Conservation (phyloP, 306 rosid species). For the Rosa persica region DNA sequence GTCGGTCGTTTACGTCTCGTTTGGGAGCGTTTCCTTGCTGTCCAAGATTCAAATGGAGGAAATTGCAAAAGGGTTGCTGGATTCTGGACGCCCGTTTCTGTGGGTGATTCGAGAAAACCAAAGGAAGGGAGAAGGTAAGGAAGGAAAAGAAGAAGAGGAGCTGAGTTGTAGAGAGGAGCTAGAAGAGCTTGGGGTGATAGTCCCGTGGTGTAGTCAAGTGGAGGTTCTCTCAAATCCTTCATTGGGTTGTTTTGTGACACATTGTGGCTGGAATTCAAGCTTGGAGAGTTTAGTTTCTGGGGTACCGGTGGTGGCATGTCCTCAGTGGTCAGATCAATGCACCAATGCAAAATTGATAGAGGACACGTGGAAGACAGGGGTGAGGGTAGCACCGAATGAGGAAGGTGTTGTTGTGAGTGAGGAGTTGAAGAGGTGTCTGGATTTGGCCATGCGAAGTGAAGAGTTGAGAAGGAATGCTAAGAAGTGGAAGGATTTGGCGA, state of each 20-base stretch:
- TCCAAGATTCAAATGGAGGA: conserved; percentile 30
- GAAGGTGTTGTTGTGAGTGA: conserved; percentile 24
- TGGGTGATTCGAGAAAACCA: conserved; percentile 30
- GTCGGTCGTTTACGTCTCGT: conserved; percentile 32
- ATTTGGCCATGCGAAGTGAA: conserved; percentile 21
- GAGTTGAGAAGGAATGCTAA: conserved; percentile 24
- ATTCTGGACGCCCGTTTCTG: conserved; percentile 22
- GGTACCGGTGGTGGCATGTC: conserved; percentile 33
- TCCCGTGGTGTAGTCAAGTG: conserved; percentile 35
- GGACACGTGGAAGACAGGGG: conserved; percentile 33
- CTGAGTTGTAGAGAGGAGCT: conserved; percentile 14
- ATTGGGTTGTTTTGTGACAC: conserved; percentile 36
- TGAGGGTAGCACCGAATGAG: conserved; percentile 18
- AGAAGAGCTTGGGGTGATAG: conserved; percentile 31
- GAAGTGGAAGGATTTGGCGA: conserved; percentile 35
- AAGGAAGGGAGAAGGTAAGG: background rate
- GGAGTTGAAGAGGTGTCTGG: conserved; percentile 35
- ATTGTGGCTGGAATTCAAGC: conserved; percentile 44
- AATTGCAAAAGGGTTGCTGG: conserved; percentile 23
- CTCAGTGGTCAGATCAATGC: conserved; percentile 28
- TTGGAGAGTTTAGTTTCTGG: conserved; percentile 36
- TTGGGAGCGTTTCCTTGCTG: conserved; percentile 24
- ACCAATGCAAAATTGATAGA: conserved; percentile 39
- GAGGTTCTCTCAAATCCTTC: conserved; percentile 25
- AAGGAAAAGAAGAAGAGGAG: background rate